Base-by-base conservation (phyloP, 1,284 basidiomycete species). In the Moesziomyces parantarcticus region DNA sequence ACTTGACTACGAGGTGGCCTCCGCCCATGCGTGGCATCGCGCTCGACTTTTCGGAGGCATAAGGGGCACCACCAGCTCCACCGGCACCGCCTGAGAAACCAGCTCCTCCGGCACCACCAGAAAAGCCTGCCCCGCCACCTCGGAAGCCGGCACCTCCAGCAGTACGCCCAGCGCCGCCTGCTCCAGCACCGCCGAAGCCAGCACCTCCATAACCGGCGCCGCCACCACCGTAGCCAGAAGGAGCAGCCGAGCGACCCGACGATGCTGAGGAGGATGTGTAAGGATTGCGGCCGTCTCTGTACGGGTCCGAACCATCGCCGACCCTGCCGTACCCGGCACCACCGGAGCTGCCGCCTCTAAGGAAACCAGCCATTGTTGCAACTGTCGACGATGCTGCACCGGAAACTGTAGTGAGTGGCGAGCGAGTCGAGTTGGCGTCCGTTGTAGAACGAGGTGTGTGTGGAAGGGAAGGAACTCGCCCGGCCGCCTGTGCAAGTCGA, bases 1-100 rank as follows among this genome's bases (percentile, higher is more conserved):
- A 78, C 49, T 74, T 78, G 59, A 75, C 72, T 43, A 75, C 47
- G 25, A 75, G 59, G 40, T 75, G 51, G 10, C 72, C 66, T 23
- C 57, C 60, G 18, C 67, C 54, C 9, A 26, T 5, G 3, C 50
- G 36, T 21, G 43, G 50, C 3, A 60, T 60, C 1, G 58, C 9
- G 5, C 44, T 42, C 1, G 50, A 58, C 56, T 70, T 70, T 51
- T 70, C 72, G 2, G 62, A 67, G 10, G 63, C 54, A 25, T 67
- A 70, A 3, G 61, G 56, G 34, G 49, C 63, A 20, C 67, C 62
- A 13, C 56, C 62, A 13, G 40, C 49, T 8, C 49, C 50, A 14
- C 50, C 56, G 6, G 59, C 59, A 39, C 57, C 54, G 39, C 60
- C 61, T 39, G 56, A 32, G 29, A 32, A 32, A 20, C 50, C 56